These are phyloP conservation scores for Yamadazyma sp. DNA, from an alignment of 1,139 yeast genomes.

Conservation along the genomic window DNA sequence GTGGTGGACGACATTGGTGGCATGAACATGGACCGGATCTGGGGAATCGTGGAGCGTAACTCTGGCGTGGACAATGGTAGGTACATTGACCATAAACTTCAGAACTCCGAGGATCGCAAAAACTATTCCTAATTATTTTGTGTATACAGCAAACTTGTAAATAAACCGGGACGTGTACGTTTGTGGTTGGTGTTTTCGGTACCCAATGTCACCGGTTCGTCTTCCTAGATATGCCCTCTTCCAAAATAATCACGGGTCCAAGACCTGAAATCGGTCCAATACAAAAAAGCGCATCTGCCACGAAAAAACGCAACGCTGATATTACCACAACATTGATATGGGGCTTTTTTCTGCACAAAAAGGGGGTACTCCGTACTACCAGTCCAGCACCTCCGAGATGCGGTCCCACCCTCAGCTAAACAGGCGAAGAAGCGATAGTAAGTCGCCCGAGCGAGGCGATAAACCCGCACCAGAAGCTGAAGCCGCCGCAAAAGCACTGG, in stretches of 20 bases:
- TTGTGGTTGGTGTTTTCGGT: too few relatives aligned
- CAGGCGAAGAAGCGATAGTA: conserved; percentile 8
- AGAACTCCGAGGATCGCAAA: not conserved
- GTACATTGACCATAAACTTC: conserved; percentile 20
- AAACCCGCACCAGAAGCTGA: not conserved
- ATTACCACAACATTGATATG: conserved; percentile 7
- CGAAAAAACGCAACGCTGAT: too few relatives aligned
- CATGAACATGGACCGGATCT: conserved; percentile 74
- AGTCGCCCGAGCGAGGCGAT: conserved; percentile 2
- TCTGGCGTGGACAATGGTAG: conserved; percentile 71
- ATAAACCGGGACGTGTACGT: not conserved
- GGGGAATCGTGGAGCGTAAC: conserved; percentile 76
- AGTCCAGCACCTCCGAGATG: conserved; percentile 9
- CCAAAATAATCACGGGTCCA: too few relatives aligned
- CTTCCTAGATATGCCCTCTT: too few relatives aligned
- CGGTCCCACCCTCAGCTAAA: conserved; percentile 18
- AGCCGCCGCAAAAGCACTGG: not conserved
- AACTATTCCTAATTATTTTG: not conserved
- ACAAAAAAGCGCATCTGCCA: too few relatives aligned
- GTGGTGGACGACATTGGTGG: conserved; percentile 79
- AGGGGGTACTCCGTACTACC: conserved; percentile 11
- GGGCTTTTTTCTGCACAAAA: conserved; percentile 16
- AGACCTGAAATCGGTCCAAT: too few relatives aligned
- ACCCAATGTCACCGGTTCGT: not conserved
- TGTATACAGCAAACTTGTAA: not conserved